phyloP scores from a whole-genome alignment of 805 yeast species.

The Isabelozyma heimii region DNA sequence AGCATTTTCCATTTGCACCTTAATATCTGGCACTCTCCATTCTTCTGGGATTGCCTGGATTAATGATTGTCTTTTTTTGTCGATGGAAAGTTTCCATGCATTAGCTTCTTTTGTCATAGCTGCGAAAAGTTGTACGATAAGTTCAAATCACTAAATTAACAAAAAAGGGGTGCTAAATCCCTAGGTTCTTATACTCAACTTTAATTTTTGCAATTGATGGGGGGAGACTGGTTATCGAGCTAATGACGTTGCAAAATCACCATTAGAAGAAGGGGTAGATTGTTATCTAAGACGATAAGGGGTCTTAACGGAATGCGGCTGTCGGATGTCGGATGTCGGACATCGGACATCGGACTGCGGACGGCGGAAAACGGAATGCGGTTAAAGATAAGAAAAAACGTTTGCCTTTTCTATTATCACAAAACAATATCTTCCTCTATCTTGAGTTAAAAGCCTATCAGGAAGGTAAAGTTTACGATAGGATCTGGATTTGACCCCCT shows the following conservation, averaged over 20 bases:
- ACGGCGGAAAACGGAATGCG: background rate
- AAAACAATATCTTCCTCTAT: too few relatives aligned
- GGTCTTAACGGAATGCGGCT: background rate
- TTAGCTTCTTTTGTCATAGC: background rate
- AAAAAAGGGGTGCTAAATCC: background rate
- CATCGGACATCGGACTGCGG: background rate
- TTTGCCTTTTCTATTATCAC: background rate
- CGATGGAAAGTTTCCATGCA: background rate
- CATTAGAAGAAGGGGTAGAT: too few relatives aligned
- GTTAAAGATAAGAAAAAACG: background rate
- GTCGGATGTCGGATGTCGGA: background rate
- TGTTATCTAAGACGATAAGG: background rate
- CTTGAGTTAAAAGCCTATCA: too few relatives aligned
- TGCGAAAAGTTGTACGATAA: background rate
- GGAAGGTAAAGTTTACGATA: too few relatives aligned
- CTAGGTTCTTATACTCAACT: background rate
- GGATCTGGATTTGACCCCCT: too few relatives aligned
- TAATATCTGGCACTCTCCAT: constrained; percentile 1
- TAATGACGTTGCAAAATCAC: too few relatives aligned
- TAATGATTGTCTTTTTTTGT: background rate
- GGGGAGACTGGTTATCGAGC: too few relatives aligned
- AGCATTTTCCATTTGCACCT: constrained; percentile 1
- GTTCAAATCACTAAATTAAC: background rate
- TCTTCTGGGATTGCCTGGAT: constrained; percentile 1
- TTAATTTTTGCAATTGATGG: too few relatives aligned